A percentile compares a stretch with the other conserved stretches of the same genome.
phyloP scores from a whole-genome alignment of 176 grass and related monocot species.

The Oropetium thomaeum region DNA sequence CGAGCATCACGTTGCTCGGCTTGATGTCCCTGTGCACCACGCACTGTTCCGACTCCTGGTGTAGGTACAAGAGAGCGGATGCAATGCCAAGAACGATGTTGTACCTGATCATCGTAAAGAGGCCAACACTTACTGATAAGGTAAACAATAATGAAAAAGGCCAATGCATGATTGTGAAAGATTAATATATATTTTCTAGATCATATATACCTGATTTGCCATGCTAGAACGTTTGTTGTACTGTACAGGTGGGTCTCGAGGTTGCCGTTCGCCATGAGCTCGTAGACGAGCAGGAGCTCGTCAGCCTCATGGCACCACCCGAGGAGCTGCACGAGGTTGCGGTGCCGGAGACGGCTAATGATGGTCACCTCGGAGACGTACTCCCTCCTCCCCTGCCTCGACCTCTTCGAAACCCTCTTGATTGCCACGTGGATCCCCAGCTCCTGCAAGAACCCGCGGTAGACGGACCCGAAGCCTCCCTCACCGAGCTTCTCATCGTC shows the following conservation, averaged over 20 bases:
- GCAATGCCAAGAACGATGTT: conserved; percentile 13
- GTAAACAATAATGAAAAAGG: too few species aligned
- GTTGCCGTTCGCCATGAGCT: conserved; percentile 47
- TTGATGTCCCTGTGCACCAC: conserved; percentile 39
- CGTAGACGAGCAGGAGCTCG: conserved; percentile 32
- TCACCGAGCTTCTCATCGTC: conserved; percentile 14
- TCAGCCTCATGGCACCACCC: conserved; percentile 45
- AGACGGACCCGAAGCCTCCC: not conserved
- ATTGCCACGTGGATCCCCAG: not conserved
- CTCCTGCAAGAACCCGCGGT: not conserved
- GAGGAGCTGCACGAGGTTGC: conserved; percentile 39
- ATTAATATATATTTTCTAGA: too few species aligned
- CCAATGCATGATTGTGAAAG: too few species aligned
- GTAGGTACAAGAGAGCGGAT: conserved; percentile 26
- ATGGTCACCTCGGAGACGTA: conserved; percentile 44
- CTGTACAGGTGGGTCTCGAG: conserved; percentile 35
- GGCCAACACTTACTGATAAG: too few species aligned
- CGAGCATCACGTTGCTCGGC: conserved; percentile 38
- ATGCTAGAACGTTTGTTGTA: not conserved
- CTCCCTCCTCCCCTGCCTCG: conserved; percentile 41
- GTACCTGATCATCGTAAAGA: too few species aligned
- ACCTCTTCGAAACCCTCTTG: not conserved
- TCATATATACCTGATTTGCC: not conserved
- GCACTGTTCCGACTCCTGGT: conserved; percentile 42
- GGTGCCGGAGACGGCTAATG: conserved; percentile 39